Evolutionary conservation across 805 yeast genomes (phyloP), one percentile per base, ranked within the genome.

Genomic region (Crinitomyces ghanaensis): DNA sequence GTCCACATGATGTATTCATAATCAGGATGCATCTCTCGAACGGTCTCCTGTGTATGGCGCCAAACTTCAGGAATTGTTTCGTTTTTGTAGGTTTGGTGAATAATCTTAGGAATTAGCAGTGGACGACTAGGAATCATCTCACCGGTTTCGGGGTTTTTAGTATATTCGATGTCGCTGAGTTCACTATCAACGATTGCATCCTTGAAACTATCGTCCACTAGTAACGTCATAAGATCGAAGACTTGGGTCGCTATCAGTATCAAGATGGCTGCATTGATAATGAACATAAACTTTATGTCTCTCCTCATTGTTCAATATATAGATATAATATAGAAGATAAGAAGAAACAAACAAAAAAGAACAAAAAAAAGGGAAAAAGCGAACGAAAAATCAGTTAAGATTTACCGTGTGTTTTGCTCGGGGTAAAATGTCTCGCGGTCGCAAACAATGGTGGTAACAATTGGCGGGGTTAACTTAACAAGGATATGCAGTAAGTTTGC

Each of bases 11-110:
- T 53, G 57, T 85, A 85, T 54, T 82, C 75, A 51, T 81, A 86
- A 56, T 84, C 95, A 1, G 91, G 88, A 52, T 86, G 93, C 36
- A 77, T 59, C 40, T 79, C 80, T 26, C 72, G 66, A 51, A 94
- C 83, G 17, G 71, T 70, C 51, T 74, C 68, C 49, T 82, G 94
- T 19, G 93, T 84, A 4, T 66, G 69, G 39, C 61, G 63, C 96
- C 96, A 86, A 30, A 68, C 63, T 31, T 74, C 85, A 2, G 96
- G 96, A 11, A 85, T 71, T 14, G 75, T 68, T 9, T 62, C 66
- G 14, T 82, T 79, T 53, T 81, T 85, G 57, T 86, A 86, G 9
- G 95, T 86, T 56, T 86, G 96, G 53, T 86, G 96, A 35, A 86
- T 84, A 52, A 85, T 84, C 49, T 79, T 81, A 24, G 96, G 96